Conservation (phyloP, 2,329 filamentous ascomycete genomes). For the Nectriaceae sp. region DNA sequence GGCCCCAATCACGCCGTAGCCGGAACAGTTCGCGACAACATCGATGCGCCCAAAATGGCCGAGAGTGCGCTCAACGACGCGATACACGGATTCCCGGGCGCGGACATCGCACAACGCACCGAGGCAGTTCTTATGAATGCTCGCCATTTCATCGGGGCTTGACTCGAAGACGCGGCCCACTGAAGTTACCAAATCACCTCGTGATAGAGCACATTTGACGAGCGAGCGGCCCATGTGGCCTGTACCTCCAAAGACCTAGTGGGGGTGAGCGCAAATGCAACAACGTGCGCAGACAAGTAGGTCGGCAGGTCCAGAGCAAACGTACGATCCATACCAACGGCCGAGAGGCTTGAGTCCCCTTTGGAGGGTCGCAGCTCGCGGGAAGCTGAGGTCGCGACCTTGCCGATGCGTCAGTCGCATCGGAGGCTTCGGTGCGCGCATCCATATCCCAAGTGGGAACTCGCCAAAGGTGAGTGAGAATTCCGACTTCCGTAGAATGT, state of each 20-base stretch:
- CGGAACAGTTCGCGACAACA: constrained; percentile 89
- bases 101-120: constrained; percentile 90
- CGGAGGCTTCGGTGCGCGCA: constrained; percentile 25
- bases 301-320: constrained; percentile 19
- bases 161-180: constrained; percentile 85
- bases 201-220: constrained; percentile 76
- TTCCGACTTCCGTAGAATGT: no score
- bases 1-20: constrained; percentile 91
- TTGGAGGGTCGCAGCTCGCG: constrained; percentile 82
- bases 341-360: constrained; percentile 66
- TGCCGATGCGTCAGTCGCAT: constrained; percentile 26
- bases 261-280: no score
- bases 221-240: constrained; percentile 94
- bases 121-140: constrained; percentile 71
- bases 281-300: no score
- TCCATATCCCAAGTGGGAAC: no score
- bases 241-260: constrained; percentile 88
- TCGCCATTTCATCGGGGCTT: constrained; percentile 69
- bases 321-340: constrained; percentile 87
- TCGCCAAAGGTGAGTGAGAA: not conserved
- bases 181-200: constrained; percentile 81
- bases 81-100: constrained; percentile 73
- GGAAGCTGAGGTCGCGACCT: constrained; percentile 62
- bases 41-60: constrained; percentile 80
- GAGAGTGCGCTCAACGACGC: constrained; percentile 70